phyloP scores from a whole-genome alignment of 352 stramenopile genomes.

The Globisporangium cystogenes region DNA sequence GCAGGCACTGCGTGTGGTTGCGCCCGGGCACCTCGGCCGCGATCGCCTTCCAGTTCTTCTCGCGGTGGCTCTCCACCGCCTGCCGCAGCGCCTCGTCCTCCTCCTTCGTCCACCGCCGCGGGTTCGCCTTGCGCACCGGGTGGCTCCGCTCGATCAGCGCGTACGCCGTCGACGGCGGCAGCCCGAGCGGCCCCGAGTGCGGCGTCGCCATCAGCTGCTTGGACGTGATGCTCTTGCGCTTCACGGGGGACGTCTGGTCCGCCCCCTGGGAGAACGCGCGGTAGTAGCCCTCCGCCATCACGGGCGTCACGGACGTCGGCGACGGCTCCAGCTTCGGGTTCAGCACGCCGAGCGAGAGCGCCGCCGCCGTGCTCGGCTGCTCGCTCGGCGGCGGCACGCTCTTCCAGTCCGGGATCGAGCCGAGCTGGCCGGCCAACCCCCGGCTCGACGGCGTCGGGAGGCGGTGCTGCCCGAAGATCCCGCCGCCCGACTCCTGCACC shows the following conservation, averaged over 20 bases:
- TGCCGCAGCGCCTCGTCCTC: slow-evolving; percentile 84
- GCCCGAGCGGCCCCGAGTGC: slow-evolving; percentile 17
- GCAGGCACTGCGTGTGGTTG: slow-evolving; percentile 90
- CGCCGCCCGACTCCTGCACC: neutral
- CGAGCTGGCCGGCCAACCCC: neutral
- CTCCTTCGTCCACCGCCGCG: slow-evolving; percentile 81
- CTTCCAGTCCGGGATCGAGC: slow-evolving; percentile 10
- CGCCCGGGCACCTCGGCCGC: slow-evolving; percentile 78
- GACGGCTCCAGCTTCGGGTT: slow-evolving; percentile 21
- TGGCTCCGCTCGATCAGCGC: slow-evolving; percentile 24
- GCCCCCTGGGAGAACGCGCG: slow-evolving; percentile 20
- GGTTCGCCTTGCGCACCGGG: slow-evolving; percentile 57
- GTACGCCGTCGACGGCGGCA: slow-evolving; percentile 11
- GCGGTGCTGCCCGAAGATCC: slow-evolving; percentile 5
- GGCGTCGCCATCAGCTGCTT: slow-evolving; percentile 57
- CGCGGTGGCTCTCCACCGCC: slow-evolving; percentile 82
- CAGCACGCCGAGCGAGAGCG: neutral
- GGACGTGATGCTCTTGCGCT: slow-evolving; percentile 74
- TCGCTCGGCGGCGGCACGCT: slow-evolving; percentile 3
- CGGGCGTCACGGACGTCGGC: slow-evolving; percentile 34
- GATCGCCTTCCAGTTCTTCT: slow-evolving; percentile 93
- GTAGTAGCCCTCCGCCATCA: slow-evolving; percentile 25
- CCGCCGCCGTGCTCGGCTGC: neutral
- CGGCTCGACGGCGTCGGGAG: slow-evolving; percentile 10
- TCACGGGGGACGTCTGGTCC: slow-evolving; percentile 48